Conservation (phyloP, 2,329 filamentous ascomycete species). For the Neofusicoccum sp. region DNA sequence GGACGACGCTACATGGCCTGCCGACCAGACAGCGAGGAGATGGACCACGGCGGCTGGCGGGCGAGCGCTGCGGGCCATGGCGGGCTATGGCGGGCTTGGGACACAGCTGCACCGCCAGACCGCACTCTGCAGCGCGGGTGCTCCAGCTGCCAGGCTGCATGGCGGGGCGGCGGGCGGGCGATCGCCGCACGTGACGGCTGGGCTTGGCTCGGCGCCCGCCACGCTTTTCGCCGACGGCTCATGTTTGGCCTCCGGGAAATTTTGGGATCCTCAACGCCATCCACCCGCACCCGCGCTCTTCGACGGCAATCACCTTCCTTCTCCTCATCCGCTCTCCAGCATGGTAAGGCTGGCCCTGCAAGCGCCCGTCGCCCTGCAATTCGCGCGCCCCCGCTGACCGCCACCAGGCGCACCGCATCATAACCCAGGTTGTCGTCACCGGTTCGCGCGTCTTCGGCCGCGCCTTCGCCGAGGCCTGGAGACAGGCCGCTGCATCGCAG, state of each 20-base stretch:
- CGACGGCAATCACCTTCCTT: background rate
- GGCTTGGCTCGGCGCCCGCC: background rate
- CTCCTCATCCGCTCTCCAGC: background rate
- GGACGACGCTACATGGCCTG: background rate
- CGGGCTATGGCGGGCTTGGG: background rate
- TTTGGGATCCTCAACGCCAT: slow-evolving; percentile 14
- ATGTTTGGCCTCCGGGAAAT: slow-evolving; percentile 16
- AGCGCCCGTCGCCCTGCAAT: background rate
- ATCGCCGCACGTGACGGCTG: background rate
- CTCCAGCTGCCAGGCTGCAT: background rate
- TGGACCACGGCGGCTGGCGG: background rate
- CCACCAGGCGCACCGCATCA: slow-evolving; percentile 81
- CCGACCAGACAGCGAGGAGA: background rate
- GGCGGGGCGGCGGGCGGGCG: background rate
- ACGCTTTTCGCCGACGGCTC: slow-evolving; percentile 16
- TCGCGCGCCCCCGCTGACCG: slow-evolving; percentile 24
- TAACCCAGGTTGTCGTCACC: slow-evolving; percentile 88
- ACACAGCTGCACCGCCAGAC: background rate
- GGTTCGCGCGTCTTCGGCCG: slow-evolving; percentile 89
- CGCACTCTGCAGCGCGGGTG: background rate
- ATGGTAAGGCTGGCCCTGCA: background rate
- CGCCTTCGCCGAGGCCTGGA: slow-evolving; percentile 91
- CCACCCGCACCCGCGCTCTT: slow-evolving; percentile 5
- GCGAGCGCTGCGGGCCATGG: background rate
- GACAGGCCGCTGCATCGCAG: slow-evolving; percentile 85